These are phyloP conservation scores for Tulasnella sp. DNA, from an alignment of 768 basidiomycete genomes.

Conservation along the genomic window DNA sequence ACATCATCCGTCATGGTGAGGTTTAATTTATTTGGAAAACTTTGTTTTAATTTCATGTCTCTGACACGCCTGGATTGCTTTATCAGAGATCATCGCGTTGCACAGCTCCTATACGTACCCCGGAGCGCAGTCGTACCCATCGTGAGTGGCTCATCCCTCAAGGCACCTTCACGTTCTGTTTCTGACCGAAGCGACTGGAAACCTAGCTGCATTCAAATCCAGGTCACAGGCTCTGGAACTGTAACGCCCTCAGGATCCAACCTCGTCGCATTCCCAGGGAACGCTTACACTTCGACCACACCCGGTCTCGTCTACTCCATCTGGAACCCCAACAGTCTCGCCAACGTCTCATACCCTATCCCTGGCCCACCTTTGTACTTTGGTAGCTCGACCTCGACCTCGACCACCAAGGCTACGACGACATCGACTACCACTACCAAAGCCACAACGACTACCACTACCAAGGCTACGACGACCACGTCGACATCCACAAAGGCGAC, in stretches of 20 bases:
- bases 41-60: too few relatives aligned
- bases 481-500: not conserved
- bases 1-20: constrained; percentile 37
- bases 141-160: not conserved
- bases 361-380: constrained; percentile 35
- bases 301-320: constrained; percentile 25
- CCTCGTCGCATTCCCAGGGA: constrained; percentile 42
- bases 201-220: constrained; percentile 36
- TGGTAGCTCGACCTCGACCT: not conserved
- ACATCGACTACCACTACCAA: not conserved
- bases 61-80: constrained; percentile 10
- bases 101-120: constrained; percentile 12
- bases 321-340: constrained; percentile 18
- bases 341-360: constrained; percentile 31
- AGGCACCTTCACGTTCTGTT: not conserved
- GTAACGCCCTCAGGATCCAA: constrained; percentile 31
- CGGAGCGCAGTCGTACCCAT: constrained; percentile 8
- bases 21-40: not conserved
- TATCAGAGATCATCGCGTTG: constrained; percentile 8
- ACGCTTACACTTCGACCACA: constrained; percentile 35
- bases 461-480: not conserved
- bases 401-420: not conserved
- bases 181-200: not conserved
- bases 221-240: constrained; percentile 39
- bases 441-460: not conserved